Evolutionary conservation across 768 basidiomycete species (phyloP).

Genomic region (Naganishia kalamii): DNA sequence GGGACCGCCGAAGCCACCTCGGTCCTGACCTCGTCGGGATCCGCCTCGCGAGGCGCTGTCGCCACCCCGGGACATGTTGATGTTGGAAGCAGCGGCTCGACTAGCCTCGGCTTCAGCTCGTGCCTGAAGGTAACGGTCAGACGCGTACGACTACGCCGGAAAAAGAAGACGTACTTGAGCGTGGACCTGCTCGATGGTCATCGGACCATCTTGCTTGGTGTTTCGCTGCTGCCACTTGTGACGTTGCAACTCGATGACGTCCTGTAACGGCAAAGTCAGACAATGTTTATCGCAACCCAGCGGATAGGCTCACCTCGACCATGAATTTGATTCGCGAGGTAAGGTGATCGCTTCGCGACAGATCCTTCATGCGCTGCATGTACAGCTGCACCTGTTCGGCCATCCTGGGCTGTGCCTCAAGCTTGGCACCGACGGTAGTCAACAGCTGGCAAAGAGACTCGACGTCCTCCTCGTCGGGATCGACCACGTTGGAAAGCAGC

Average conservation of each 20-base stretch:
- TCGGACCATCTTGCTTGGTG: slow-evolving; percentile 59
- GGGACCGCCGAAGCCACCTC: slow-evolving; percentile 52
- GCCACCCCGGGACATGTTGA: slow-evolving; percentile 53
- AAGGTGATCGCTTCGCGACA: slow-evolving; percentile 67
- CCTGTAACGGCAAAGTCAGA: slow-evolving; percentile 51
- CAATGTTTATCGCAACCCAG: neutral
- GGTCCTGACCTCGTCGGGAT: slow-evolving; percentile 73
- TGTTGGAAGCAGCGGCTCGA: slow-evolving; percentile 57
- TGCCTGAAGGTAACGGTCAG: neutral
- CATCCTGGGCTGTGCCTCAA: slow-evolving; percentile 77
- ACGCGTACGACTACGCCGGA: neutral
- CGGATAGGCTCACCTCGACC: slow-evolving; percentile 66
- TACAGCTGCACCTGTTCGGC: slow-evolving; percentile 66
- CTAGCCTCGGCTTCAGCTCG: slow-evolving; percentile 46
- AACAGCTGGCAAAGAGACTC: slow-evolving; percentile 91
- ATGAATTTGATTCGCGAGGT: slow-evolving; percentile 87
- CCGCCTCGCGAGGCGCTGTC: slow-evolving; percentile 82
- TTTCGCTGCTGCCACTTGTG: slow-evolving; percentile 74
- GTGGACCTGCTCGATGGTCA: slow-evolving; percentile 83
- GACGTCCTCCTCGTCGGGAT: slow-evolving; percentile 96
- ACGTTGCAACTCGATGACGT: slow-evolving; percentile 79
- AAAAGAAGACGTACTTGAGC: slow-evolving; percentile 58
- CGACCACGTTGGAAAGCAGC: slow-evolving; percentile 82
- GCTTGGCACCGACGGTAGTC: slow-evolving; percentile 72
- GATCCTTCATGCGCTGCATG: slow-evolving; percentile 80